phyloP scores from a whole-genome alignment of 306 rosid species.

The Prunus fruticosa region DNA sequence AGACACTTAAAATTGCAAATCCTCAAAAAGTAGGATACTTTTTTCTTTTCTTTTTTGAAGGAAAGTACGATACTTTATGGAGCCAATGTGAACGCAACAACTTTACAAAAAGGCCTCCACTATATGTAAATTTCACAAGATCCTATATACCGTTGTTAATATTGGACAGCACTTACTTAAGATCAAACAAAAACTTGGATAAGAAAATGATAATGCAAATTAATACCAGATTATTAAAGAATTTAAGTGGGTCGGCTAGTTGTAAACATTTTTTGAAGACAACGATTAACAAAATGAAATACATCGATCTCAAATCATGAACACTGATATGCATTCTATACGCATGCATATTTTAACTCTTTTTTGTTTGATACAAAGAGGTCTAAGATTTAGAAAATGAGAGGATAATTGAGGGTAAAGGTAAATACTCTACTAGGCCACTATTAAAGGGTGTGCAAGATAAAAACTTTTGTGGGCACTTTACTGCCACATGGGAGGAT shows the following conservation, averaged over 20 bases:
- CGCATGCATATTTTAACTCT: not conserved
- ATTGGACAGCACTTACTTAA: too few relatives aligned
- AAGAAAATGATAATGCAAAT: not conserved
- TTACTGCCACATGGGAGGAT: too few relatives aligned
- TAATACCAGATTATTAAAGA: too few relatives aligned
- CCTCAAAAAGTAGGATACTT: not conserved
- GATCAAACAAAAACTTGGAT: not conserved
- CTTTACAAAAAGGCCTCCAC: not conserved
- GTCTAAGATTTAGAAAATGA: not conserved
- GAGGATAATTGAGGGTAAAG: not conserved
- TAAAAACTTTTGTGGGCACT: too few relatives aligned
- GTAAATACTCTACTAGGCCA: too few relatives aligned
- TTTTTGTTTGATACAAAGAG: not conserved
- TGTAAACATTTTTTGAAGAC: too few relatives aligned
- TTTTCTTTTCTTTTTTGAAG: too few relatives aligned
- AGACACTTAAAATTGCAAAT: too few relatives aligned
- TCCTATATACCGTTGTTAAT: not conserved
- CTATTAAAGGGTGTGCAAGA: too few relatives aligned
- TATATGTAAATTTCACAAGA: not conserved
- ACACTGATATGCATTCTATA: not conserved
- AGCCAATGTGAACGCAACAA: not conserved
- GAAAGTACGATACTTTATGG: not conserved
- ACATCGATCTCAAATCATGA: not conserved
- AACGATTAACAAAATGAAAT: too few relatives aligned
- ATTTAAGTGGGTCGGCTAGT: too few relatives aligned